Conservation (phyloP, 148 eudicot species). For the Bassia scoparia region DNA sequence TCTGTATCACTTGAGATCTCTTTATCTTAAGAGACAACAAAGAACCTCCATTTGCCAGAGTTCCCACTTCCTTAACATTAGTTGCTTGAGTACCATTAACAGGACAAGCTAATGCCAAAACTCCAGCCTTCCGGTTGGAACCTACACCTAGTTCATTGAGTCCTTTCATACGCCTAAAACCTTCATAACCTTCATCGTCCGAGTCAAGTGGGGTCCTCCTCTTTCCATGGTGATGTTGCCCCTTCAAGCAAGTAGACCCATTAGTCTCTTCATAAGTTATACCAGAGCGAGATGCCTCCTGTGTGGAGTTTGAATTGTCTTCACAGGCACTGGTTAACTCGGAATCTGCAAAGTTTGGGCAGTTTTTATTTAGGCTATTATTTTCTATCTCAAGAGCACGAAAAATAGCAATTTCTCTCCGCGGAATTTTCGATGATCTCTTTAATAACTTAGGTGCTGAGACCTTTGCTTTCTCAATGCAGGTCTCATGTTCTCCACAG, state of each 20-base stretch:
- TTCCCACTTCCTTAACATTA: slow-evolving; percentile 19
- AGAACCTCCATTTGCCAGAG: slow-evolving; percentile 37
- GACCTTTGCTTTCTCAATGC: slow-evolving; percentile 68
- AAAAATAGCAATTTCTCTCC: slow-evolving; percentile 81
- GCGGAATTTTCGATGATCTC: slow-evolving; percentile 57
- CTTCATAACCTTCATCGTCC: slow-evolving; percentile 85
- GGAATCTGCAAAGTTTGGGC: slow-evolving; percentile 23
- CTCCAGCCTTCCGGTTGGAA: slow-evolving; percentile 18
- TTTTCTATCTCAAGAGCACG: slow-evolving; percentile 82
- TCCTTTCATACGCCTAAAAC: slow-evolving; percentile 81
- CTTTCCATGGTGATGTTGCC: slow-evolving; percentile 33
- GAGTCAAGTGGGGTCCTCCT: slow-evolving; percentile 69
- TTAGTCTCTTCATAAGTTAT: slow-evolving; percentile 55
- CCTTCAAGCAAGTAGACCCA: slow-evolving; percentile 29
- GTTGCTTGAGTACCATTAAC: slow-evolving; percentile 9
- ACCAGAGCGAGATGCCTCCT: slow-evolving; percentile 57
- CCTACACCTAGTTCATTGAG: slow-evolving; percentile 66
- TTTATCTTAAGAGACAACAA: slow-evolving; percentile 47
- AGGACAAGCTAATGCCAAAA: slow-evolving; percentile 26
- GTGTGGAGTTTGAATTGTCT: slow-evolving; percentile 40
- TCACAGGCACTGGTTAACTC: slow-evolving; percentile 32
- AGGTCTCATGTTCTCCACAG: slow-evolving; percentile 67
- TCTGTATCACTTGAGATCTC: slow-evolving; percentile 55
- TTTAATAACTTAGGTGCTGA: slow-evolving; percentile 42
- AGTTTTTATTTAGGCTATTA: slow-evolving; percentile 34